Conservation (phyloP, 352 stramenopile genomes). For the Plasmopara viticola region DNA sequence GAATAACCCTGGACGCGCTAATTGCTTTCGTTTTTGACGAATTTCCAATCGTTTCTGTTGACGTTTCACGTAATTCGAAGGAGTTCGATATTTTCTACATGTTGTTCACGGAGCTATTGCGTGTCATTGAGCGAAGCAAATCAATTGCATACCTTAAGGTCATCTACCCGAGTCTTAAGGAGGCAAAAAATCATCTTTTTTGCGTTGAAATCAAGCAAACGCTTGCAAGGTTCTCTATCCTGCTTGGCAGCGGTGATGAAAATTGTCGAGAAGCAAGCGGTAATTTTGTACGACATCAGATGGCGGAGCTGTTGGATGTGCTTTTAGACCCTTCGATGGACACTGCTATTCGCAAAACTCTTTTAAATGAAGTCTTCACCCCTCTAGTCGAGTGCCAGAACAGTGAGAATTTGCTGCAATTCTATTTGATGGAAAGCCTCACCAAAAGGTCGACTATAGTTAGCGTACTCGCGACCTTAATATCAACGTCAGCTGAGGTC, state of each 20-base stretch:
- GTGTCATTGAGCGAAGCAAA: conserved; percentile 48
- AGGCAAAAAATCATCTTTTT: conserved; percentile 54
- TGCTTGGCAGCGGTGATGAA: conserved; percentile 3
- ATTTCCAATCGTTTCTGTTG: conserved; percentile 69
- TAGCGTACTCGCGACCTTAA: conserved; percentile 43
- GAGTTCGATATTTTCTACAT: conserved; percentile 60
- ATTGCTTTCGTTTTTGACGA: conserved; percentile 56
- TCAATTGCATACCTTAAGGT: conserved; percentile 39
- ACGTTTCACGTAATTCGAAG: conserved; percentile 52
- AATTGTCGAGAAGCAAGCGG: conserved; percentile 2
- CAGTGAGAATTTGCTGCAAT: conserved; percentile 25
- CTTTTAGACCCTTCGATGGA: conserved; percentile 38
- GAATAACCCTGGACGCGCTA: conserved; percentile 29
- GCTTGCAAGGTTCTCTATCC: conserved; percentile 33
- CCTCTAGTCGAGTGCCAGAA: conserved; percentile 43
- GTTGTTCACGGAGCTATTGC: conserved; percentile 46
- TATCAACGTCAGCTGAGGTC: conserved; percentile 46
- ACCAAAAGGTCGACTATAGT: conserved; percentile 33
- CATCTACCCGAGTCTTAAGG: conserved; percentile 58
- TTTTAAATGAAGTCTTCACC: conserved; percentile 45
- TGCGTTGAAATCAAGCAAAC: conserved; percentile 38
- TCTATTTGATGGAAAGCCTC: conserved; percentile 38
- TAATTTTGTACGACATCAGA: conserved; percentile 8
- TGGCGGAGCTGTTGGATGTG: conserved; percentile 33
- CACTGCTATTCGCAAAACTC: conserved; percentile 31